Percentiles rank a stretch among this genome's conserved stretches.
Conservation (phyloP, 345 rosid species). For the Pugionium cornutum region DNA sequence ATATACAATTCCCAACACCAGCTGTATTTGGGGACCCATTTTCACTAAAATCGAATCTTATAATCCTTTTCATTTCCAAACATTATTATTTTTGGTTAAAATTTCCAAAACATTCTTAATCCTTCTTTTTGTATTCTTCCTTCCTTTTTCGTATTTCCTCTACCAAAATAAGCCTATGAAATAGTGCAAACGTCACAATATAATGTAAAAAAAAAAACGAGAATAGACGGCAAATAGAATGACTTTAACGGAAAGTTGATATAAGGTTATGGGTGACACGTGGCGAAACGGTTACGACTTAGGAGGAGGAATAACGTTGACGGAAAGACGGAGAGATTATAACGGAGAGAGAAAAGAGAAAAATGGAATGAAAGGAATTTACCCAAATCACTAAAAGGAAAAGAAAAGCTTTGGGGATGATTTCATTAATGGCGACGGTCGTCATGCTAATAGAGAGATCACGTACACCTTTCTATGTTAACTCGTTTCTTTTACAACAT, state of each 20-base stretch:
- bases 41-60: constrained; percentile 37
- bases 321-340: neutral
- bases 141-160: too few relatives aligned
- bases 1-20: constrained; percentile 13
- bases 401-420: constrained; percentile 8
- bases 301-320: constrained; percentile 6
- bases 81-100: neutral
- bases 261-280: neutral
- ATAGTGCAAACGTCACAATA: too few relatives aligned
- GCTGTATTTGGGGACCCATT: constrained; percentile 35
- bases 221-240: too few relatives aligned
- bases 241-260: too few relatives aligned
- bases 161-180: too few relatives aligned
- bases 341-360: neutral
- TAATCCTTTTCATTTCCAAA: constrained; percentile 26
- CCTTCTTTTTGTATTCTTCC: too few relatives aligned
- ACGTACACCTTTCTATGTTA: constrained; percentile 20
- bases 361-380: constrained; percentile 7
- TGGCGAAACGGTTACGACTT: neutral
- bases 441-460: constrained; percentile 22
- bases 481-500: constrained; percentile 30
- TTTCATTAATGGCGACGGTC: constrained; percentile 40
- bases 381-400: constrained; percentile 30
- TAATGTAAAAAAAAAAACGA: too few relatives aligned
- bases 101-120: too few relatives aligned